A percentile compares a stretch with the other conserved stretches of the same genome.
Conservation (phyloP, 2,329 filamentous ascomycete species). For the Emmonsia crescens region DNA sequence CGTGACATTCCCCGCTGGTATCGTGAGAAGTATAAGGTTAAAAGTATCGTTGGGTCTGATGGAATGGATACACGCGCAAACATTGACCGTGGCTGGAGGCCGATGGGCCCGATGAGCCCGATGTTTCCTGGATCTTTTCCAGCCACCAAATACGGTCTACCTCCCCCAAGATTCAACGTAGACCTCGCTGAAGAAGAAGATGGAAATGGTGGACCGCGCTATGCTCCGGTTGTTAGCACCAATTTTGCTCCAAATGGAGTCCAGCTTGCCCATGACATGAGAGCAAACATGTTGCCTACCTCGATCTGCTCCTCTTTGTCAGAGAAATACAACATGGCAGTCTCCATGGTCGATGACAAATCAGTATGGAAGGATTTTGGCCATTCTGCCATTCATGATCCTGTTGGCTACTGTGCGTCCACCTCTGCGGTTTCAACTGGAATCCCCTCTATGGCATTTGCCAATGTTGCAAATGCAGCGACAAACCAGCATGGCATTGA, state of each 20-base stretch:
- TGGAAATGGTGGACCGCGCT: neutral
- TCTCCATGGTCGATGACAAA: neutral
- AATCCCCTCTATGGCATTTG: neutral
- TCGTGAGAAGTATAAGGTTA: slow-evolving; percentile 34
- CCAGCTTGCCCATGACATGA: neutral
- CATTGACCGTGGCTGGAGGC: neutral
- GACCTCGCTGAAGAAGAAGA: neutral
- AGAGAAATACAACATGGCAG: neutral
- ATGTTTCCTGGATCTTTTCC: neutral
- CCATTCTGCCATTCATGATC: neutral
- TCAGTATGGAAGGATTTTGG: neutral
- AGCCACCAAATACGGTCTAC: neutral
- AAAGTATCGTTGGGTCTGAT: slow-evolving; percentile 2
- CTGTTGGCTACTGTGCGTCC: neutral
- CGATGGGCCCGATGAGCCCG: too few relatives aligned
- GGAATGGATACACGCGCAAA: slow-evolving; percentile 1
- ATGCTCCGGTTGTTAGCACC: neutral
- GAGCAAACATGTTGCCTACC: neutral
- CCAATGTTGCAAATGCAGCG: neutral
- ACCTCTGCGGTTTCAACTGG: neutral
- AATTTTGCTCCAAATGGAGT: neutral
- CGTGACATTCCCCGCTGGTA: slow-evolving; percentile 47
- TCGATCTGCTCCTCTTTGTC: neutral
- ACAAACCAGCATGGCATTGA: neutral
- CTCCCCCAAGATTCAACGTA: neutral